Base-by-base conservation (phyloP, 2,329 filamentous ascomycete species). In the Stachybotrys echinatus region DNA sequence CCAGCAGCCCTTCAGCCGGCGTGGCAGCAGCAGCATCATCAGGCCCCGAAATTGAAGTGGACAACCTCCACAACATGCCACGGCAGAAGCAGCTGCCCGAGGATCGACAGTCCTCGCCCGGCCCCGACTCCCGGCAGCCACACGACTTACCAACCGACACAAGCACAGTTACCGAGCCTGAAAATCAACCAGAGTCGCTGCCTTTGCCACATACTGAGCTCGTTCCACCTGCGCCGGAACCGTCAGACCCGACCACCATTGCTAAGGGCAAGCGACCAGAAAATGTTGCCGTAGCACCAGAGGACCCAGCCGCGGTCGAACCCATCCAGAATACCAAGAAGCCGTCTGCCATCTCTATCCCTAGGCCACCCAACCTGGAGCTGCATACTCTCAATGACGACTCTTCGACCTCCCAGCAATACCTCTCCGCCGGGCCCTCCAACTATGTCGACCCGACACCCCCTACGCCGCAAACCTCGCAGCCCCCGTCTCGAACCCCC, bases 391-490 rank as follows among this genome's bases (percentile, higher is more conserved):
- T 66, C 42, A 57, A 58, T 48, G 69, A 69, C 45, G 58, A 62
- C 18, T 60, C 65, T 50, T 57, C 65, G 8, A 14, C 38, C 3
- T n/a, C 38, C 38, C 38, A 40, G 7, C 72, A 75, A 52, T 74
- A 73, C 54, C 70, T 80, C 48, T 71, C 73, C 21, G 73, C 77
- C 51, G 73, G 77, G 52, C 67, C 75, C 12, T 60, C 63, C 31
- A 65, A 59, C 45, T 83, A 83, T 55, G 65, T 83, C 54, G 80
- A 84, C 57, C 79, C 80, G 20, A 81, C 80, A 6, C 79, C 80
- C 22, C 71, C 77, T 3, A 83, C 80, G 1, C 80, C 80, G 12
- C 68, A 71, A 47, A 69, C 70, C 37, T 83, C 80, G 3, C 74
- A 77, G 50, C 76, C 79, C 3, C 74, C 79, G 2, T 84, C 85